Conservation (phyloP, 352 stramenopile genomes). For the Pythium aphanidermatum region DNA sequence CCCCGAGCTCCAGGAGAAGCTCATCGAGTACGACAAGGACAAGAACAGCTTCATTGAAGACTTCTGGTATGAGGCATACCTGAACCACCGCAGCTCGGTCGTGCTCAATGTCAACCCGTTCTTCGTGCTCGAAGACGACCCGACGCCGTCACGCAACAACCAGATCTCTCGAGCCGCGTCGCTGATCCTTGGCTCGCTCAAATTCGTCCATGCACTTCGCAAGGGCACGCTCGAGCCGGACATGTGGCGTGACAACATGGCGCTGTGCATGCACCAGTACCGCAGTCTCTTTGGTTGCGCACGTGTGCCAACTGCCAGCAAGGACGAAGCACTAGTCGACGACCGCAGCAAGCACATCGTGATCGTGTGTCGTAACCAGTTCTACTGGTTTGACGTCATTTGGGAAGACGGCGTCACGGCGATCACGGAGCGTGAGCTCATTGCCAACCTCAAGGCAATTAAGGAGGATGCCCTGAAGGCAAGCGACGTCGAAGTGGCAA, state of each 20-base stretch:
- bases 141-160: slow-evolving; percentile 82
- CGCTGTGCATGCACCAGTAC: slow-evolving; percentile 97
- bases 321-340: slow-evolving; percentile 80
- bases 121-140: slow-evolving; percentile 92
- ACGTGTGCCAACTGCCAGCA: slow-evolving; percentile 68
- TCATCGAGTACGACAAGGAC: slow-evolving; percentile 67
- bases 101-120: slow-evolving; percentile 97
- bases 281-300: slow-evolving; percentile 86
- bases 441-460: slow-evolving; percentile 90
- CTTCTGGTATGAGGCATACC: slow-evolving; percentile 96
- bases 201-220: slow-evolving; percentile 88
- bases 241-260: slow-evolving; percentile 75
- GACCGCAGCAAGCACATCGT: slow-evolving; percentile 88
- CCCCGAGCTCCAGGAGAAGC: slow-evolving; percentile 55
- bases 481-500: slow-evolving; percentile 45
- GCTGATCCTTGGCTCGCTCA: slow-evolving; percentile 89
- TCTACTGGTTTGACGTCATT: slow-evolving; percentile 94
- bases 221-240: slow-evolving; percentile 90
- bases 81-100: slow-evolving; percentile 88
- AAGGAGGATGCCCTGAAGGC: slow-evolving; percentile 70
- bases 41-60: slow-evolving; percentile 86
- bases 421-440: slow-evolving; percentile 88
- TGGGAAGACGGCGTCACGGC: slow-evolving; percentile 81
- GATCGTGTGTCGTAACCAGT: slow-evolving; percentile 91
- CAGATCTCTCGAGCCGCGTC: slow-evolving; percentile 87